Conservation (phyloP, 2,329 filamentous ascomycete genomes). For the Pyricularia pennisetigena region DNA sequence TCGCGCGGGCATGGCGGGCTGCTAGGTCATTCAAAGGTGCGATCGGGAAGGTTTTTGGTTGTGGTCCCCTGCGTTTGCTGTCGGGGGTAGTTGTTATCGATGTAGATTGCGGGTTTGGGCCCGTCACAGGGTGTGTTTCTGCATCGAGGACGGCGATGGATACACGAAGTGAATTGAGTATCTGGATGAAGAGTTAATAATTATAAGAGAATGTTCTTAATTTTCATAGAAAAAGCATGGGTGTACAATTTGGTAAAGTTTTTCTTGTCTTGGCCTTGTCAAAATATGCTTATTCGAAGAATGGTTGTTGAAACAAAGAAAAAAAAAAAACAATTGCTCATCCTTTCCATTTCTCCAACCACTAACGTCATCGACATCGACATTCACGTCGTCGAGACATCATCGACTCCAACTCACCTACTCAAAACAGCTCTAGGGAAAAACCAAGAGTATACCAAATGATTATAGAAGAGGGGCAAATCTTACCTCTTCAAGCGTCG, state of each 20-base stretch:
- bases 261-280: not conserved
- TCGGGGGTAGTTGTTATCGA: slow-evolving; percentile 5
- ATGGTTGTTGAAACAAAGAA: not conserved
- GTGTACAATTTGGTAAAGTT: not conserved
- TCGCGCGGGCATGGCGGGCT: slow-evolving; percentile 34
- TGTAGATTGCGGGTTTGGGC: not conserved
- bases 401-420: not conserved
- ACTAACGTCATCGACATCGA: not conserved
- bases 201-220: not conserved
- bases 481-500: slow-evolving; percentile 47
- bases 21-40: slow-evolving; percentile 35
- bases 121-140: not conserved
- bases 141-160: not conserved
- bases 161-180: not conserved
- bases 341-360: not conserved
- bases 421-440: not conserved
- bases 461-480: not conserved
- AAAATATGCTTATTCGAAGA: not conserved
- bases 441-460: not conserved
- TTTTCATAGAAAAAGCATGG: not conserved
- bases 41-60: slow-evolving; percentile 25
- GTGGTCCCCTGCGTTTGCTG: slow-evolving; percentile 12
- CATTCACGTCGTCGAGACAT: not conserved
- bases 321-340: not conserved
- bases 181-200: not conserved